These are phyloP conservation scores for Cucurbita moschata DNA, from an alignment of 306 rosid species.

Conservation along the genomic window DNA sequence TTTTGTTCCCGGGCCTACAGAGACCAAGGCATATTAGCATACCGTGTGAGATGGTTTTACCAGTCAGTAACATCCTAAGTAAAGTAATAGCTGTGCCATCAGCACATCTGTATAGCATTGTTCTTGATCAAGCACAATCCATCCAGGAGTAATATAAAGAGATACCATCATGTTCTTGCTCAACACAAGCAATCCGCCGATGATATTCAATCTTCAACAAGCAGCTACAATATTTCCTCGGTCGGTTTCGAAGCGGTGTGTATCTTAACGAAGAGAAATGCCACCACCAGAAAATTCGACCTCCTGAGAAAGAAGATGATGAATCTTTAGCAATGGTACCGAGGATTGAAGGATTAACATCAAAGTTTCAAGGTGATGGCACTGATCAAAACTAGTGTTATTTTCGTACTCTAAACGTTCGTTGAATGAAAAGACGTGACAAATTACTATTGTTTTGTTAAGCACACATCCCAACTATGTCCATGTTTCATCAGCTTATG, in stretches of 20 bases:
- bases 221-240: not conserved
- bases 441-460: not conserved
- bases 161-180: not conserved
- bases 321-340: not conserved
- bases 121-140: not conserved
- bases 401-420: not conserved
- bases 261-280: slow-evolving; percentile 17
- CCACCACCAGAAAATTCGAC: slow-evolving; percentile 46
- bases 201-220: not conserved
- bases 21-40: not conserved
- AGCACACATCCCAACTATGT: too few species aligned
- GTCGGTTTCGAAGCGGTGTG: not conserved
- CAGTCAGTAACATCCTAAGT: not conserved
- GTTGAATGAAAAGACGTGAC: not conserved
- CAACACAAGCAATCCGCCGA: not conserved
- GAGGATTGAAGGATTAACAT: not conserved
- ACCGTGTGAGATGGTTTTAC: not conserved
- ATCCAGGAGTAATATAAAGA: not conserved
- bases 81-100: not conserved
- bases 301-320: slow-evolving; percentile 22
- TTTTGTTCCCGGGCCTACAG: not conserved
- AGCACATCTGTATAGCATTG: not conserved
- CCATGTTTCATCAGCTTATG: too few species aligned
- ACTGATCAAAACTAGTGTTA: not conserved
- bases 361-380: not conserved